Percentiles rank a stretch among this genome's conserved stretches.
Conservation (phyloP, 1,284 basidiomycete genomes). For the Fistulinella staudtii region DNA sequence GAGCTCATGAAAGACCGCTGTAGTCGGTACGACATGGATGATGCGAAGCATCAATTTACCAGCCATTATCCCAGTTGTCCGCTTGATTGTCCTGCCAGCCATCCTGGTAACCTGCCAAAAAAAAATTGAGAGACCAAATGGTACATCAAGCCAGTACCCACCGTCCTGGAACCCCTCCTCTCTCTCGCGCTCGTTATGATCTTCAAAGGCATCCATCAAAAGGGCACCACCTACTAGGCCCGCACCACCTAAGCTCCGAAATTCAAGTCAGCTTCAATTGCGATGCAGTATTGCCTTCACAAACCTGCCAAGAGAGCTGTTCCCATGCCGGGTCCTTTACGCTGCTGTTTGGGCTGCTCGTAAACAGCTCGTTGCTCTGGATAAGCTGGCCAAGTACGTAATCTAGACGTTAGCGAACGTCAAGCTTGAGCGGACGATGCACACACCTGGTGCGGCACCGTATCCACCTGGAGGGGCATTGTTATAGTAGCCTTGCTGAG, state of each 20-base stretch:
- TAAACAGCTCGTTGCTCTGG: slow-evolving; percentile 13
- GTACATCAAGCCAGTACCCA: too few species aligned
- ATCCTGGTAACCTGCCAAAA: too few species aligned
- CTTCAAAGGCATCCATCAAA: slow-evolving; percentile 47
- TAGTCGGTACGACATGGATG: too few species aligned
- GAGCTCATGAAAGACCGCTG: too few species aligned
- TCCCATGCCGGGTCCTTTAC: slow-evolving; percentile 27
- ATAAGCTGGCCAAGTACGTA: slow-evolving; percentile 10
- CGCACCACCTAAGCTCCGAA: slow-evolving; percentile 42
- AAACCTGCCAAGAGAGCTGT: slow-evolving; percentile 27
- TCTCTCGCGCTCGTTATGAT: slow-evolving; percentile 39
- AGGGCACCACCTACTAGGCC: slow-evolving; percentile 58
- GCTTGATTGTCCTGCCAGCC: too few species aligned
- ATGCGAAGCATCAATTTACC: too few species aligned
- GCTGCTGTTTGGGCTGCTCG: slow-evolving; percentile 9
- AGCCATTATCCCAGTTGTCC: too few species aligned
- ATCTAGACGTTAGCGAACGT: not conserved
- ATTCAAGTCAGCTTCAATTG: slow-evolving; percentile 6
- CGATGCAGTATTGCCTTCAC: slow-evolving; percentile 4
- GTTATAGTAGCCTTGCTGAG: slow-evolving; percentile 21
- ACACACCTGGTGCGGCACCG: slow-evolving; percentile 20
- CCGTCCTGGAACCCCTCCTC: too few species aligned
- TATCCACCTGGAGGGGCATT: slow-evolving; percentile 20
- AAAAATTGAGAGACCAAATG: too few species aligned
- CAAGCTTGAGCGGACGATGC: not conserved